Base-by-base conservation (phyloP, 306 rosid species). In the Pueraria montana region DNA sequence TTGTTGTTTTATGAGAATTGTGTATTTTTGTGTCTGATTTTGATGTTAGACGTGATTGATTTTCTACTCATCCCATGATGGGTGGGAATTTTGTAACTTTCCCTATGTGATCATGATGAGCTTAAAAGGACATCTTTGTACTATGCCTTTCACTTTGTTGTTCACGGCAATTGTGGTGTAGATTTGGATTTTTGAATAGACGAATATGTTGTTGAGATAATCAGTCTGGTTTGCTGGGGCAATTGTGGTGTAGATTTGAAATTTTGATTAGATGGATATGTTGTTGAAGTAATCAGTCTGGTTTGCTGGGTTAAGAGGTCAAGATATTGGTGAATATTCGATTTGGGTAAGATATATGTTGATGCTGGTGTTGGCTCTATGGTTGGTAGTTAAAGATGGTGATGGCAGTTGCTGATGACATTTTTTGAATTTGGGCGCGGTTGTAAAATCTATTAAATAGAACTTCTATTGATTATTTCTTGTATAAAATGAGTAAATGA, bases 1-100 rank as follows among this genome's bases (percentile, higher is more conserved):
- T 72, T 74, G 2, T 80, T 45, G 8, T 32, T 80, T 83, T 76
- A 3, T 75, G 53, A 18, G 46, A 78, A 43, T 50, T 82, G 4
- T 78, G 68, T 12, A 20, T 77, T 65, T 65, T 73, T 30, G 11
- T 38, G 56, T 42, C 43, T 66, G 23, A 23, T 66, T 72, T 77
- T 21, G 72, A 30, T 50, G 62, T 72, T 45, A 4, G 14, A 13
- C 16, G n/a, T 43, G 64, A 43, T 80, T 80, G 43, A 12, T 64
- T 72, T 73, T 70, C n/a, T 45, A 12, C 63, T 59, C 11, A 43
- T 5, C 43, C 5, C 34, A 16, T 43, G 87, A 34, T 77, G n/a
- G 76, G 9, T 58, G 23, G 5, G 36, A 79, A 14, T 78, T 72
- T 72, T 67, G 7, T 77, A 18, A 43, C 66, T 66, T 11, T 2